Base-by-base conservation (phyloP, 1,284 basidiomycete species). In the Ganoderma meredithae region DNA sequence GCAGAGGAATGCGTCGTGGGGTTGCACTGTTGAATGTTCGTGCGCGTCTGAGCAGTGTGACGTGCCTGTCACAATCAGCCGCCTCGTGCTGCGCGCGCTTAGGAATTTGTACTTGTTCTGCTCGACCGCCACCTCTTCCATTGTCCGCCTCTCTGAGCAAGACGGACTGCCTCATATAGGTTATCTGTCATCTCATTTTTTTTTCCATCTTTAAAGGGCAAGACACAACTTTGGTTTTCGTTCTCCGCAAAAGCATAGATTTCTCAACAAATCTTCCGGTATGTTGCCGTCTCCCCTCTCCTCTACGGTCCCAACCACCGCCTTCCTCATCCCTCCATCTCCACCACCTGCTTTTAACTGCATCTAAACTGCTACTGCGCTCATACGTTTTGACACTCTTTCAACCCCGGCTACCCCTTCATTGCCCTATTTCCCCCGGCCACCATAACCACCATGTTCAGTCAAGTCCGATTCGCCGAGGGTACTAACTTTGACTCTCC, bases 401-500 rank as follows among this genome's bases (percentile, higher is more conserved):
- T 49, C 47, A 12, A 10, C 9, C 47, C 47, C 22, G 4, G 31
- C 52, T 10, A 13, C 6, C 13, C 15, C 53, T 55, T 27, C 15
- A 13, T 33, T 8, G 9, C 19, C 27, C 31, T 33, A 8, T 6
- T 2, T 27, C 6, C 5, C 25, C n/a, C n/a, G n/a, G n/a, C n/a
- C n/a, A n/a, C n/a, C n/a, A 27, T 55, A 55, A 55, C 53, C 53
- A 55, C 53, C 27, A 55, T 55, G 53, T 33, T 27, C 31, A 31
- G 17, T 27, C 53, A 55, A 33, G 53, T 55, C 53, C 53, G 53
- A 33, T 55, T 55, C 53, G 13, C 31, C 27, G 31, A 55, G 27
- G 53, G 8, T 55, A 55, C 47, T 49, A 49, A 44, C 47, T 49
- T 49, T 22, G 47, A 49, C 22, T 49, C 47, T 49, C 47, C 47